Conservation (phyloP, 2,329 filamentous ascomycete genomes). For the Hypoxylon sp. region DNA sequence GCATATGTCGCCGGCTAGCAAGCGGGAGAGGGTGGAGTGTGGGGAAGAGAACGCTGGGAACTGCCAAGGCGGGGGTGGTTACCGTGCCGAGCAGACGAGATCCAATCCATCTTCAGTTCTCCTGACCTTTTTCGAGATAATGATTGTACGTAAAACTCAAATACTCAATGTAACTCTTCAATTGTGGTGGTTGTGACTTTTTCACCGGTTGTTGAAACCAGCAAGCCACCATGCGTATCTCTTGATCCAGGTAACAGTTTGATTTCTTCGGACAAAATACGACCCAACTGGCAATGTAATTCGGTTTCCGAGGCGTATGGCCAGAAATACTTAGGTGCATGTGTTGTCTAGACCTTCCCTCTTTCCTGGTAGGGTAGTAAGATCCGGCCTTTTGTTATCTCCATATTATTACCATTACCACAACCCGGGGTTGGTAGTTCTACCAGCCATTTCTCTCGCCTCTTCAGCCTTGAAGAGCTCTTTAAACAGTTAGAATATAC, state of each 20-base stretch:
- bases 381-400: constrained; percentile 40
- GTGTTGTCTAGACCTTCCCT: constrained; percentile 14
- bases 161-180: constrained; percentile 41
- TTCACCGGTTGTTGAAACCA: constrained; percentile 20
- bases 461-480: not conserved
- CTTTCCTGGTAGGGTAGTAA: constrained; percentile 41
- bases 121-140: constrained; percentile 34
- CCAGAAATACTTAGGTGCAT: not conserved
- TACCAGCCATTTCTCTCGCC: not conserved
- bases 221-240: constrained; percentile 20
- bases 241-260: constrained; percentile 9
- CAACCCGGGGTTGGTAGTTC: constrained; percentile 18
- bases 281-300: constrained; percentile 22
- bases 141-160: constrained; percentile 41
- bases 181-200: constrained; percentile 10
- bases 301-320: constrained; percentile 8
- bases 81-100: constrained; percentile 36
- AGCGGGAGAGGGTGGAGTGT: constrained; percentile 33
- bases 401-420: constrained; percentile 39
- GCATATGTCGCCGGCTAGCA: constrained; percentile 9
- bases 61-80: constrained; percentile 42
- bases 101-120: constrained; percentile 33
- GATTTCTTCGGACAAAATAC: constrained; percentile 27
- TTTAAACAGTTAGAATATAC: not conserved
- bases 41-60: constrained; percentile 28